These are phyloP conservation scores for Leucosporidium scottii DNA, from an alignment of 768 basidiomycete species.

Conservation along the genomic window DNA sequence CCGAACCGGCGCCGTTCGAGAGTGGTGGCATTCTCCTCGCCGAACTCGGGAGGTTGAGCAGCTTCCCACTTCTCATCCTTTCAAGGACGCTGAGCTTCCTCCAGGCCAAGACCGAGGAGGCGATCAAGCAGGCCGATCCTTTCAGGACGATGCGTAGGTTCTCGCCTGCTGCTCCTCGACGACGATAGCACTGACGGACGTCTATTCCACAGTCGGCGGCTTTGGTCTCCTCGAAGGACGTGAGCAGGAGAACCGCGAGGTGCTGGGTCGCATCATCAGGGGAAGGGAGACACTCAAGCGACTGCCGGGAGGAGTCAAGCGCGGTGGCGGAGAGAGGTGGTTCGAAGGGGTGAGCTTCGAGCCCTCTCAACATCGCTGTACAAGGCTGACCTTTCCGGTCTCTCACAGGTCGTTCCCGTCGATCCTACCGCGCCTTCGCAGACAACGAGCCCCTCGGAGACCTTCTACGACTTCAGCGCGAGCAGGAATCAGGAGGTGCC, in stretches of 20 bases:
- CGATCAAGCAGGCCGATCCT: conserved; percentile 21
- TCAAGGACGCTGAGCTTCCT: conserved; percentile 20
- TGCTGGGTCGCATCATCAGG: conserved; percentile 16
- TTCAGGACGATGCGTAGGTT: conserved; percentile 13
- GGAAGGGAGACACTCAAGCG: conserved; percentile 15
- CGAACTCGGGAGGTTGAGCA: conserved; percentile 12
- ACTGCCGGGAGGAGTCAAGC: conserved; percentile 19
- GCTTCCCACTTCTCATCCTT: conserved; percentile 28
- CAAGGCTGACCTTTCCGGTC: too few relatives aligned
- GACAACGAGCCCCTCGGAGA: too few relatives aligned
- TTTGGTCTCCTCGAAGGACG: conserved; percentile 13
- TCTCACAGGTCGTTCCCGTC: conserved; percentile 3
- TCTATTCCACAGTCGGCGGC: conserved; percentile 11
- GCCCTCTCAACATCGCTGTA: background rate
- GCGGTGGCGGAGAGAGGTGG: conserved; percentile 28
- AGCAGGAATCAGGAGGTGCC: too few relatives aligned
- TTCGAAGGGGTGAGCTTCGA: conserved; percentile 16
- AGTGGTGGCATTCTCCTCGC: conserved; percentile 12
- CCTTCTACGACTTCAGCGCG: too few relatives aligned
- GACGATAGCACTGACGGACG: background rate
- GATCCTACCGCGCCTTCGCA: background rate
- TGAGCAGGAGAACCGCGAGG: conserved; percentile 23
- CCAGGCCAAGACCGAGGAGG: conserved; percentile 31
- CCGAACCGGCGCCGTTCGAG: conserved; percentile 9
- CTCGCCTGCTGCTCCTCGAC: background rate